Evolutionary conservation across 768 basidiomycete species (phyloP), one percentile per base, ranked within the genome.

Genomic region (Pholiota conissans): DNA sequence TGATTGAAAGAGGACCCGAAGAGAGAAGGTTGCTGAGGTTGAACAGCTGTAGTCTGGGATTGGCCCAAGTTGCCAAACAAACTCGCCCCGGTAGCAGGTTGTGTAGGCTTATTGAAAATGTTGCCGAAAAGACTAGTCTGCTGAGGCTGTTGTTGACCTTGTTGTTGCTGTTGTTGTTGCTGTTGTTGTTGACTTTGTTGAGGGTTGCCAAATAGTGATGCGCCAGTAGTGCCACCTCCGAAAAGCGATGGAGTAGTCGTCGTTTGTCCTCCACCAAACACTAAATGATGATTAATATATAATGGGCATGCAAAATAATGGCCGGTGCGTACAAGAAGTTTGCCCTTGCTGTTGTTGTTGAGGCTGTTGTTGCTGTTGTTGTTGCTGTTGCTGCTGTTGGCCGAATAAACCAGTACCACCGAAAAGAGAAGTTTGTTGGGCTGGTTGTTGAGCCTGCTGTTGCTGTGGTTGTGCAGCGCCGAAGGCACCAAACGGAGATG

Each of bases 1-100:
- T 85, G 82, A 14, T 79, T 79, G 20, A 84, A 69, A 6, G 78
- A 68, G 54, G 72, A 77, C 27, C 86, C 86, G 57, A 89, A 89
- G 13, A 87, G 64, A 28, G 67, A 67, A 0, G 63, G 61, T 42
- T 65, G 65, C 48, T 67, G 65, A 30, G 65, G 61, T 61, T 74
- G 65, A 62, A 74, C 56, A 52, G 73, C 65, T 55, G 58, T 70
- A 37, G 60, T 61, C 47, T 75, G 66, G 32, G 63, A 66, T 60
- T 84, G 81, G 26, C 79, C 79, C 30, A 83, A 77, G 8, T 70
- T 65, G n/a, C 73, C 72, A 61, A 83, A 81, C 32, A 78, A 48
- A 29, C 72, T 67, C 24, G 71, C 63, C 13, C 73, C 61, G 22
- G 76, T 67, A 18, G 73, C 60, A 14, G 76, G 63, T 32, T 73